Evolutionary conservation across 2,329 filamentous ascomycete genomes (phyloP), one percentile per base, ranked within the genome.

Genomic region (Pseudogymnoascus sp.): DNA sequence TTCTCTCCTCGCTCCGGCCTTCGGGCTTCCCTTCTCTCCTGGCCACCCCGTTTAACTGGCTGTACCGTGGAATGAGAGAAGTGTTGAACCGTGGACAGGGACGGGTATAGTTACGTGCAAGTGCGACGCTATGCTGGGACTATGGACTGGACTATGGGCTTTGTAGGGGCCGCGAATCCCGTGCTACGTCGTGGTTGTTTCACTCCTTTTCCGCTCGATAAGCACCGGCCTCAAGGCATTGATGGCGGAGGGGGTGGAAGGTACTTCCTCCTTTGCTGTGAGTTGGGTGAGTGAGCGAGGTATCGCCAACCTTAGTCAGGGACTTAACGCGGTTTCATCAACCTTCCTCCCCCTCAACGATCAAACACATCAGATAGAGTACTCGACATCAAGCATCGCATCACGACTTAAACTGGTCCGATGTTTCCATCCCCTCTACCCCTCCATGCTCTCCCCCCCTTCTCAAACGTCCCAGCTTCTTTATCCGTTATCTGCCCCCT

Each of bases 351-450:
- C 31, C 27, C 13, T 3, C 45, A 15, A 55, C 48, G 48, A 55
- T 55, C 48, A 55, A 55, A 55, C 48, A 55, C 48, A 21, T 55
- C 48, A 55, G 48, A 55, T 55, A 55, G 48, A 55, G 48, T 55
- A 55, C n/a, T 33, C 29, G 27, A 21, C 45, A 52, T 52, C 15
- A 21, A 21, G 21, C n/a, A 55, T 4, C 13, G 48, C 48, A 55
- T 33, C 48, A 55, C 48, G 48, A 55, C 48, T 55, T 55, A 55
- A 55, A 55, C 29, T 33, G 48, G 48, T 33, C 48, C 48, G 29
- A 55, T 55, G 48, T 55, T 55, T 55, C 48, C 5, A 52, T 55
- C 36, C 3, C 8, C 18, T 25, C 7, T 35, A 33, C 29, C 48
- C 48, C 48, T 33, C 48, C 48, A 52, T 3, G 3, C 39, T 8